A percentile compares a stretch with the other conserved stretches of the same genome.
Evolutionary conservation across 495 filamentous ascomycete genomes (phyloP).

Genomic region (Hypomontagnella submonticulosa): DNA sequence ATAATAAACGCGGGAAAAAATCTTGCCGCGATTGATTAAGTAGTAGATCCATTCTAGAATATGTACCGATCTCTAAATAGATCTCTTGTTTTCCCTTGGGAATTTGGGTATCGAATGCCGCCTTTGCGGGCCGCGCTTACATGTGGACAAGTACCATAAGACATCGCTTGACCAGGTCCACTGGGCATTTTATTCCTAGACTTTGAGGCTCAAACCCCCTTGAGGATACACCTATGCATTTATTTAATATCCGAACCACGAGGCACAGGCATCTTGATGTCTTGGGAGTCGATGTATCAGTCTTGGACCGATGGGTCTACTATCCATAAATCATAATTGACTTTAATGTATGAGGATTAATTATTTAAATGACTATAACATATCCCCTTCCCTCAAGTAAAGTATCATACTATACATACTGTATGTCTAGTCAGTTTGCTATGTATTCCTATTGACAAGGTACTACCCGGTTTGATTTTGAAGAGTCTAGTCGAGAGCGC

Average conservation of each 20-base stretch:
- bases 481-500: too few species aligned
- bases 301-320: too few species aligned
- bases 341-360: too few species aligned
- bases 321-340: too few species aligned
- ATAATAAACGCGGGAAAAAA: slow-evolving; percentile 15
- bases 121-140: slow-evolving; percentile 16
- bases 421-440: too few species aligned
- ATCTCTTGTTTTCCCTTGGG: slow-evolving; percentile 2
- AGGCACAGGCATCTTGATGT: slow-evolving; percentile 11
- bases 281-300: slow-evolving; percentile 5
- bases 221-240: too few species aligned
- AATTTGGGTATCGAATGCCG: slow-evolving; percentile 27
- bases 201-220: slow-evolving; percentile 10
- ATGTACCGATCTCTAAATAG: not conserved
- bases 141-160: slow-evolving; percentile 5
- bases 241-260: slow-evolving; percentile 14
- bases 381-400: too few species aligned
- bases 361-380: too few species aligned
- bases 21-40: slow-evolving; percentile 17
- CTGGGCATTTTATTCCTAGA: slow-evolving; percentile 3
- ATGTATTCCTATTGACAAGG: too few species aligned
- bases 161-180: not conserved
- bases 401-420: too few species aligned
- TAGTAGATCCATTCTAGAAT: slow-evolving; percentile 24
- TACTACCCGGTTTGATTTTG: too few species aligned